Evolutionary conservation across 768 basidiomycete genomes (phyloP), one percentile per base, ranked within the genome.

Genomic region (Clavaria fumosa): DNA sequence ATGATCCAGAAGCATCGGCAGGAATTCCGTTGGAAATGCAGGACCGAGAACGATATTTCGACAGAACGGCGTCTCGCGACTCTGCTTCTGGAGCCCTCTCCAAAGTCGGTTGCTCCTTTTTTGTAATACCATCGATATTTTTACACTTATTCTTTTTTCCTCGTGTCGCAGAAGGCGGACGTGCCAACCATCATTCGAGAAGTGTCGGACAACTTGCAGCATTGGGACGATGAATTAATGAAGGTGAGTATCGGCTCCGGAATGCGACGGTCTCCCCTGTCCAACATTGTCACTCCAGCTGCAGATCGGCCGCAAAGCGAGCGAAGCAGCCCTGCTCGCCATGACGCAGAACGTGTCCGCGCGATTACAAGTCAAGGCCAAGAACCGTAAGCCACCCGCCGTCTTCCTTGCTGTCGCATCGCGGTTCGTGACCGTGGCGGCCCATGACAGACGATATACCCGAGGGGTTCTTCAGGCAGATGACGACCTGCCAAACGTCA

Each of bases 401-500:
- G 12, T 26, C 19, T 10, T 26, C 33, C 27, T 6, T 4, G 23
- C 20, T n/a, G 14, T 35, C 7, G 17, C 14, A 24, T n/a, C n/a
- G 31, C 15, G 5, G 14, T 34, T 23, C 7, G 27, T 15, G 12
- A 23, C 11, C 31, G 12, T 39, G 24, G 10, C 32, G 7, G 3
- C 11, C 10, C 22, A 5, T 22, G 37, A 21, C 41, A 93, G 88
- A 72, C 43, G 78, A 83, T 27, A 75, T 99, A 23, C 84, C 89
- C 1, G 73, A 81, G 35, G 67, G 64, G 2, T 61, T 93, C 26
- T 75, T 85, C 48, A 66, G 73, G 39, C 78, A 89, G 58, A 80
- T 96, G 72, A 75, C 72, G 12, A 82, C 82, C 0, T 88, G 84
- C 50, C 89, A 95, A 51, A 86, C 86, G 1, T 81, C 91, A 3